A percentile compares a stretch with the other conserved stretches of the same genome.
These are phyloP conservation scores for Xerocomellus chrysenteron DNA, from an alignment of 768 basidiomycete genomes.

Conservation along the genomic window DNA sequence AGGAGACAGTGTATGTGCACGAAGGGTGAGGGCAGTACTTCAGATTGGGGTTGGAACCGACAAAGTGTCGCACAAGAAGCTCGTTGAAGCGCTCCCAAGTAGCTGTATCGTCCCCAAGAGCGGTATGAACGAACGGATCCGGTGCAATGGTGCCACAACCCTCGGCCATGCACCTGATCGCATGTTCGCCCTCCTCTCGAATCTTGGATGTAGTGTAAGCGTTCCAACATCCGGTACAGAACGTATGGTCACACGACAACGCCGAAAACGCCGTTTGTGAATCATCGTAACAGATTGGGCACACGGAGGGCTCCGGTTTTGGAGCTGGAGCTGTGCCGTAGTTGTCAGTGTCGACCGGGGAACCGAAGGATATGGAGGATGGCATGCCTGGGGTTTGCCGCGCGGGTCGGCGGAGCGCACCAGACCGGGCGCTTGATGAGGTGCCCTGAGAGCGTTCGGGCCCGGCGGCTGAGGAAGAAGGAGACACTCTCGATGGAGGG, in stretches of 20 bases:
- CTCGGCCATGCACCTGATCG: conserved; percentile 79
- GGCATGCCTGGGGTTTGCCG: conserved; percentile 29
- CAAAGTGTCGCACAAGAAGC: conserved; percentile 87
- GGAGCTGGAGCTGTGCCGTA: conserved; percentile 19
- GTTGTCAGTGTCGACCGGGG: background rate
- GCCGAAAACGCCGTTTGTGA: conserved; percentile 64
- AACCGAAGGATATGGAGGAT: background rate
- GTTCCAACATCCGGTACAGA: conserved; percentile 82
- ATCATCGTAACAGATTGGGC: conserved; percentile 93
- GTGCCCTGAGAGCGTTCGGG: conserved; percentile 35
- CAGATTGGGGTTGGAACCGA: conserved; percentile 75
- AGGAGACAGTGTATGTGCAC: conserved; percentile 93
- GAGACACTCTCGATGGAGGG: conserved; percentile 27
- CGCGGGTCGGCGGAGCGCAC: conserved; percentile 27
- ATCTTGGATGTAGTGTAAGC: conserved; percentile 81
- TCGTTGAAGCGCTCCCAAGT: conserved; percentile 76
- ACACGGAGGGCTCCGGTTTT: conserved; percentile 63
- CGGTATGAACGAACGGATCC: conserved; percentile 57
- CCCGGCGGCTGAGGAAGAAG: conserved; percentile 26
- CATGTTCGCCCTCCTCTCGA: conserved; percentile 73
- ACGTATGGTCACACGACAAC: conserved; percentile 81
- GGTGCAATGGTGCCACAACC: conserved; percentile 65
- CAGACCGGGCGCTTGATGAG: conserved; percentile 25
- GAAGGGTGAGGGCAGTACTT: conserved; percentile 95
- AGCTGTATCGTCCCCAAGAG: conserved; percentile 55